Percentiles rank a stretch among this genome's conserved stretches.
Conservation (phyloP, 306 rosid species). For the Myrica gale region DNA sequence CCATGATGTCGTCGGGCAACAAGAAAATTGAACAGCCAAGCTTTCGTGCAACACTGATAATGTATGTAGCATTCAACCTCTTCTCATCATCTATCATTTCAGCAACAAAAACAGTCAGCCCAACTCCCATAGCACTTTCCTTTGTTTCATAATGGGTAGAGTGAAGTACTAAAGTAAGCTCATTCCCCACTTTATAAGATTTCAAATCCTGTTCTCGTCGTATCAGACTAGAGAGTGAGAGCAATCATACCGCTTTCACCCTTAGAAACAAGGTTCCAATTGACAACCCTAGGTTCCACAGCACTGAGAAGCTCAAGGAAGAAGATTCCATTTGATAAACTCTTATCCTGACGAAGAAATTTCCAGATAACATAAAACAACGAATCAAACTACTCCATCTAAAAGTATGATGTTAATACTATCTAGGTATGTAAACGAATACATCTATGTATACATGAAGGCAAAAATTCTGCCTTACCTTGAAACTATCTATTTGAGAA, state of each 20-base stretch:
- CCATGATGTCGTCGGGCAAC: constrained; percentile 92
- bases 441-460: neutral
- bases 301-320: constrained; percentile 96
- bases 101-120: constrained; percentile 22
- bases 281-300: constrained; percentile 92
- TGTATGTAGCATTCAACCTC: constrained; percentile 89
- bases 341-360: constrained; percentile 60
- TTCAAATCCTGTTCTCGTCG: neutral
- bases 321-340: constrained; percentile 82
- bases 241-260: constrained; percentile 75
- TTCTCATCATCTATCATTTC: constrained; percentile 71
- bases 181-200: neutral
- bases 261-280: constrained; percentile 96
- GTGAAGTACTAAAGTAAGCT: neutral
- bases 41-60: constrained; percentile 91
- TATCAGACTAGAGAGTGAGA: neutral
- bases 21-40: constrained; percentile 94
- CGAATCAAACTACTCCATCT: constrained; percentile 16
- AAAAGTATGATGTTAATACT: neutral
- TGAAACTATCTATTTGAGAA: constrained; percentile 77
- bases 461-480: constrained; percentile 43
- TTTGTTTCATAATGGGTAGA: neutral
- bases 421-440: neutral
- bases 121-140: constrained; percentile 5
- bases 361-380: constrained; percentile 19